Conservation (phyloP, 1,284 basidiomycete species). For the Fomitopsis betulina region DNA sequence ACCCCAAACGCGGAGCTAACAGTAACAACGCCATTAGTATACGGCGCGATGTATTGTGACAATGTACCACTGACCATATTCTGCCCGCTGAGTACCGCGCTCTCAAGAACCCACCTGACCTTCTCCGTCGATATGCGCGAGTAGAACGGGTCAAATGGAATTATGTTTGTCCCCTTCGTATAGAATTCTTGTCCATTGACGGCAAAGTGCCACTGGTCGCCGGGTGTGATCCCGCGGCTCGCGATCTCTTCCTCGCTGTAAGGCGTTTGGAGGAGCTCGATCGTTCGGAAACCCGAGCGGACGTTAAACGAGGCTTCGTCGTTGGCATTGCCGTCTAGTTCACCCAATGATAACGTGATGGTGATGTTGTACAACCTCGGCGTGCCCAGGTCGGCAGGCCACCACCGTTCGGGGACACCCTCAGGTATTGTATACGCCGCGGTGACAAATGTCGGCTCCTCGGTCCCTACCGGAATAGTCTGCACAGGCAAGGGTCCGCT, state of each 20-base stretch:
- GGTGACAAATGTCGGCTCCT: slow-evolving; percentile 35
- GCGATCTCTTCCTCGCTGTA: slow-evolving; percentile 42
- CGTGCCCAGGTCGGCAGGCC: slow-evolving; percentile 48
- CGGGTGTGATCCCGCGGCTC: slow-evolving; percentile 47
- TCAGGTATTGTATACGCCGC: slow-evolving; percentile 45
- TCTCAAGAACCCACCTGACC: slow-evolving; percentile 53
- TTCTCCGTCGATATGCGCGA: slow-evolving; percentile 44
- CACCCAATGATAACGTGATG: slow-evolving; percentile 25
- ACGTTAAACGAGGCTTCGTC: slow-evolving; percentile 28
- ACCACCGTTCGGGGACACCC: slow-evolving; percentile 46
- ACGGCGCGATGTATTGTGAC: not conserved
- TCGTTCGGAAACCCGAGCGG: slow-evolving; percentile 55
- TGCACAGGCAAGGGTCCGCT: slow-evolving; percentile 23
- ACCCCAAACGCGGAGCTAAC: slow-evolving; percentile 53
- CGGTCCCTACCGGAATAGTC: slow-evolving; percentile 27
- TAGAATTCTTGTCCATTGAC: slow-evolving; percentile 55
- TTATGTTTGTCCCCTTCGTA: slow-evolving; percentile 51
- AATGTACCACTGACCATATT: slow-evolving; percentile 38
- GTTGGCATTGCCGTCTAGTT: not conserved
- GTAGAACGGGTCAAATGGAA: slow-evolving; percentile 59
- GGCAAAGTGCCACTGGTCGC: slow-evolving; percentile 57
- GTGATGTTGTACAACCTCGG: slow-evolving; percentile 52
- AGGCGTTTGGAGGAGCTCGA: slow-evolving; percentile 44
- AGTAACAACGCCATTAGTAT: not conserved
- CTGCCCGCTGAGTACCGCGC: slow-evolving; percentile 49